These are phyloP conservation scores for Colletotrichum lini DNA, from an alignment of 2,329 filamentous ascomycete species.

Conservation along the genomic window DNA sequence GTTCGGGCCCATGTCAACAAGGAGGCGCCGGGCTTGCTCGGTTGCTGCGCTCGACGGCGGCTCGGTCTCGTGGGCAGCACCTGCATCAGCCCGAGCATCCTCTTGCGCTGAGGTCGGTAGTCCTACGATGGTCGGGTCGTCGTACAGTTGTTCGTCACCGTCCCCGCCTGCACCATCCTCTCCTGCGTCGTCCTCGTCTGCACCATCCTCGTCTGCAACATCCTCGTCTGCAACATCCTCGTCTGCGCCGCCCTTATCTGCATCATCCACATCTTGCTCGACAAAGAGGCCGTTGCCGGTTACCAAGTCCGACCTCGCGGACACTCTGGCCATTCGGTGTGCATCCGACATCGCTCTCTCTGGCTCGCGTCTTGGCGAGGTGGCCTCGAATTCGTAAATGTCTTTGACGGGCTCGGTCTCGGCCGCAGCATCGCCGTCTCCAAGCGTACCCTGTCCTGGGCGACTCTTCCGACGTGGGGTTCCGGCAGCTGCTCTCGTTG, in stretches of 20 bases:
- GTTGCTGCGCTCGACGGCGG: neutral
- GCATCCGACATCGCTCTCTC: neutral
- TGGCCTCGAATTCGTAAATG: neutral
- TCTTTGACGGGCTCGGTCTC: neutral
- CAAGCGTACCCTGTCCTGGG: neutral
- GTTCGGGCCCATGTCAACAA: conserved; percentile 5
- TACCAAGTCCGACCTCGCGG: neutral
- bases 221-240: neutral
- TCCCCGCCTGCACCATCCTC: neutral
- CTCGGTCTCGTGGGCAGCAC: neutral
- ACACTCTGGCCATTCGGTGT: neutral
- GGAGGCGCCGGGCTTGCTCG: conserved; percentile 6
- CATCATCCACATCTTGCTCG: neutral
- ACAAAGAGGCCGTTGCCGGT: conserved; percentile 7
- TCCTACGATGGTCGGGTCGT: conserved; percentile 28
- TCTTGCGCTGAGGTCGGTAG: conserved; percentile 7
- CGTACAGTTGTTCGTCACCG: conserved; percentile 14
- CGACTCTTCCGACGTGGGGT: neutral
- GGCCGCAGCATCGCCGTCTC: neutral
- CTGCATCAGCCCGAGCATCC: neutral
- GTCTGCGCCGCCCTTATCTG: neutral
- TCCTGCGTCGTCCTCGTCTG: neutral
- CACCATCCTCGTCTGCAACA: neutral
- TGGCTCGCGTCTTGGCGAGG: neutral
- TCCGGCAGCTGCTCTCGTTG: neutral